These are phyloP conservation scores for Nothophytophthora sp. DNA, from an alignment of 352 stramenopile species.

Conservation along the genomic window DNA sequence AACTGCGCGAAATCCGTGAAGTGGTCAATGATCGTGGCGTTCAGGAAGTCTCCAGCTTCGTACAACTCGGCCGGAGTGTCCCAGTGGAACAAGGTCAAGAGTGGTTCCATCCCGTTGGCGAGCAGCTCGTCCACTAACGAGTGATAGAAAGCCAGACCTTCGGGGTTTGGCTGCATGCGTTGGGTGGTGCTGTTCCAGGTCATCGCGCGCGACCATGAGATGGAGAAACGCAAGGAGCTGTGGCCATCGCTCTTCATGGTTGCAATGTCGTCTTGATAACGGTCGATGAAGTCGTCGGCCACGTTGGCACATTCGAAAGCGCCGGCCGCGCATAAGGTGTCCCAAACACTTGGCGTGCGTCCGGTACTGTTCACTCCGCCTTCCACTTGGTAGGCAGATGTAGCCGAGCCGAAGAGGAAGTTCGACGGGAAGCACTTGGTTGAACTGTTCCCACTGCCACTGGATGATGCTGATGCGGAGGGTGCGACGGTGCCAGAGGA, in stretches of 20 bases:
- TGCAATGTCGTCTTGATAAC: constrained; percentile 86
- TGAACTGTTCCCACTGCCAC: constrained; percentile 11
- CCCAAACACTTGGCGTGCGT: constrained; percentile 87
- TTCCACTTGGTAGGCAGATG: constrained; percentile 91
- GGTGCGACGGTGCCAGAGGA: neutral
- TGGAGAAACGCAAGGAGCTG: constrained; percentile 91
- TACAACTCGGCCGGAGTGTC: constrained; percentile 89
- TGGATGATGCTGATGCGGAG: neutral
- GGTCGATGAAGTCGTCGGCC: constrained; percentile 92
- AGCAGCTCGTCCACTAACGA: constrained; percentile 83
- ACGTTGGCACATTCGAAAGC: constrained; percentile 77
- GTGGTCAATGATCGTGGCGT: constrained; percentile 51
- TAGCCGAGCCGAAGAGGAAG: constrained; percentile 85
- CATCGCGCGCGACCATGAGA: constrained; percentile 91
- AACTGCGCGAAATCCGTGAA: constrained; percentile 91
- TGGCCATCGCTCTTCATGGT: constrained; percentile 91
- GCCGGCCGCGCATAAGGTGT: constrained; percentile 69
- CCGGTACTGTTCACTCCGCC: constrained; percentile 78
- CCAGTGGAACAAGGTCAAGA: constrained; percentile 94
- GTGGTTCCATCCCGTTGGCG: constrained; percentile 75
- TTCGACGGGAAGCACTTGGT: constrained; percentile 39
- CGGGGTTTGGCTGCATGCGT: constrained; percentile 71
- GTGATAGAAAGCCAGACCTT: constrained; percentile 92
- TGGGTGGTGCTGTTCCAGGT: constrained; percentile 63
- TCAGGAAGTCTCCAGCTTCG: constrained; percentile 43